phyloP scores from a whole-genome alignment of 2,329 filamentous ascomycete genomes.

The Pestalotiopsis sp. region DNA sequence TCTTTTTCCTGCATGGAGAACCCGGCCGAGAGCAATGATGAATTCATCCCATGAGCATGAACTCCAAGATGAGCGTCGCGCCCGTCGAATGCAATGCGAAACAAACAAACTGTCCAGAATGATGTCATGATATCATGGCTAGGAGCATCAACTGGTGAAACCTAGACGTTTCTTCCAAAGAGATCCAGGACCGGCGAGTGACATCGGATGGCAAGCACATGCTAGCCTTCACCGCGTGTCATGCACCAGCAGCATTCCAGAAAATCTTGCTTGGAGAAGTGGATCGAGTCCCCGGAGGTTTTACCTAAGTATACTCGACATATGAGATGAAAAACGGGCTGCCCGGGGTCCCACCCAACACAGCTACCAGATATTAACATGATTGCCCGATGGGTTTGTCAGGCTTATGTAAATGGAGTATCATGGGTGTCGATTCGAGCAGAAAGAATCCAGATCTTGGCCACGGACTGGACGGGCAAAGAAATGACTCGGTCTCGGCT shows the following conservation, averaged over 20 bases:
- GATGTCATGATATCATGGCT: background rate
- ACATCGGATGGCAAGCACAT: background rate
- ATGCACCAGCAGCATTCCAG: background rate
- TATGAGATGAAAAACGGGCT: constrained; percentile 2
- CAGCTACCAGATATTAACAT: background rate
- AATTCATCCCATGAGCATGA: background rate
- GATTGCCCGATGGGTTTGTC: background rate
- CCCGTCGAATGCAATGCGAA: background rate
- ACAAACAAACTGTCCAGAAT: background rate
- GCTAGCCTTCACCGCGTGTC: background rate
- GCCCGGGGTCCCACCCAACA: background rate
- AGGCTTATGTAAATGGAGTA: constrained; percentile 3
- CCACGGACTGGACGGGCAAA: background rate
- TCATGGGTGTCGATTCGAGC: background rate
- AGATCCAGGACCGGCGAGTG: background rate
- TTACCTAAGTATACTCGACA: background rate
- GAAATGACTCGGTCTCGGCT: background rate
- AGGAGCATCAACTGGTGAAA: background rate
- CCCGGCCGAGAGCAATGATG: background rate
- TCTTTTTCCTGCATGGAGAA: background rate
- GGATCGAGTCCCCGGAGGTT: background rate
- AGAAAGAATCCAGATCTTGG: background rate
- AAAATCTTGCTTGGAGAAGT: background rate
- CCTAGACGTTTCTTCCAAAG: background rate
- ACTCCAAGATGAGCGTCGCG: background rate